Base-by-base conservation (phyloP, 2,329 filamentous ascomycete species). In the Hirsutella thompsonii region DNA sequence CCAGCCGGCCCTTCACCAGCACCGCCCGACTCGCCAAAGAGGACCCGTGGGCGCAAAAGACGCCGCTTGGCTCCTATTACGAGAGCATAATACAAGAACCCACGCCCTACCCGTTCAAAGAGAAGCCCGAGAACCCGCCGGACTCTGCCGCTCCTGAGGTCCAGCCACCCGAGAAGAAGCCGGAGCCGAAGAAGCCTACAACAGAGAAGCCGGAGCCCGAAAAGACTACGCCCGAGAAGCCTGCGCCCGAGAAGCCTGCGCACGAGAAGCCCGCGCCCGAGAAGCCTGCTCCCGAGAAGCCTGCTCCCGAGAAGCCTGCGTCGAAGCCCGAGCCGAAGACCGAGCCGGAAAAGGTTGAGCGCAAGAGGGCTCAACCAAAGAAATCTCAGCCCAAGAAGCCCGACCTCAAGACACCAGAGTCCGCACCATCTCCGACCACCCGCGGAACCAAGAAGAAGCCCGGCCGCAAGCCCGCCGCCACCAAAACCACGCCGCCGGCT, bases 21-120 rank as follows among this genome's bases (percentile, higher is more conserved):
- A 49, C 53, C 13, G 35, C 49, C 8, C 21, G 20, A 28, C 42
- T 40, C 14, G 30, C 41, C 32, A 40, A 42, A 6, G 44, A 47
- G 11, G 52, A 60, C 36, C 49, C 53, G 19, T 61, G 58, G 58
- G 58, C 58, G 3, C 60, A 63, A 29, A 45, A 48, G n/a, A 58
- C 61, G 14, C 73, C 75, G 0, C 60, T 78, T 1, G 76, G 76
- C 1, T 55, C 62, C 30, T 81, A 76, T 60, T 81, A 81, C 57
- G 67, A 76, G 47, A 57, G 62, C n/a, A 67, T 80, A 20, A 62
- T 79, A 36, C 60, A 64, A 38, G 60, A 59, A 4, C 68, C 69
- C 0, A 58, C 62, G 8, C 64, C 64, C 2, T 49, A 63, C 60
- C 40, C 60, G 50, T 47, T 43, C 38, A 49, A 57, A 8, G 49